These are phyloP conservation scores for Terana coerulea DNA, from an alignment of 768 basidiomycete species.

Conservation along the genomic window DNA sequence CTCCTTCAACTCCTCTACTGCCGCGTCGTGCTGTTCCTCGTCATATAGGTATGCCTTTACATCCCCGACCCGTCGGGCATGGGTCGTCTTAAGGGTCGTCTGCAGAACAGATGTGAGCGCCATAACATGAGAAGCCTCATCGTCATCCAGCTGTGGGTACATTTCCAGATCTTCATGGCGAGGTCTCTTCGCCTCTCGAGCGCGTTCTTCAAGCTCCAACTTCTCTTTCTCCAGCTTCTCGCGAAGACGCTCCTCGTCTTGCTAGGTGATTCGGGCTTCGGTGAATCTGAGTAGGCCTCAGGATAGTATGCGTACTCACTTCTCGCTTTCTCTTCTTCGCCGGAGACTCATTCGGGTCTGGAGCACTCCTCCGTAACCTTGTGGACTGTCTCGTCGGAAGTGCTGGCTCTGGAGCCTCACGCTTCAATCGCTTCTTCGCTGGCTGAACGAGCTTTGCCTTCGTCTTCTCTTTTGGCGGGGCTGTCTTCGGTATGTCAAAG, in stretches of 20 bases:
- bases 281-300: neutral
- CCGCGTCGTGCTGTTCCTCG: slow-evolving; percentile 36
- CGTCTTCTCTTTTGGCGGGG: slow-evolving; percentile 25
- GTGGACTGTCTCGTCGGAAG: slow-evolving; percentile 63
- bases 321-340: slow-evolving; percentile 63
- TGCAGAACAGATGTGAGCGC: slow-evolving; percentile 45
- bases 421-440: slow-evolving; percentile 53
- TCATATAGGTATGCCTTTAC: slow-evolving; percentile 52
- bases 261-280: slow-evolving; percentile 28
- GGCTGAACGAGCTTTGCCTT: slow-evolving; percentile 64
- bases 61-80: slow-evolving; percentile 39
- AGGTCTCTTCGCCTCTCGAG: slow-evolving; percentile 60
- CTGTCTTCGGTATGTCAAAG: slow-evolving; percentile 33
- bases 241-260: slow-evolving; percentile 46
- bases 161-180: slow-evolving; percentile 66
- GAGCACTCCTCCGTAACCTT: slow-evolving; percentile 46
- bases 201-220: slow-evolving; percentile 57
- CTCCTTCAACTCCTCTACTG: slow-evolving; percentile 50
- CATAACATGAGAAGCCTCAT: slow-evolving; percentile 39
- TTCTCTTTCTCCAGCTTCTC: slow-evolving; percentile 59
- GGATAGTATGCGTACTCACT: slow-evolving; percentile 31
- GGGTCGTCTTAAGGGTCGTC: slow-evolving; percentile 30
- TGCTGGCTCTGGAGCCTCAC: slow-evolving; percentile 35
- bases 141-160: slow-evolving; percentile 48
- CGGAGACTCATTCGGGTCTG: slow-evolving; percentile 63